A percentile compares a stretch with the other conserved stretches of the same genome.
Conservation (phyloP, 179 eudicot species). For the Sideroxylon spinosum region DNA sequence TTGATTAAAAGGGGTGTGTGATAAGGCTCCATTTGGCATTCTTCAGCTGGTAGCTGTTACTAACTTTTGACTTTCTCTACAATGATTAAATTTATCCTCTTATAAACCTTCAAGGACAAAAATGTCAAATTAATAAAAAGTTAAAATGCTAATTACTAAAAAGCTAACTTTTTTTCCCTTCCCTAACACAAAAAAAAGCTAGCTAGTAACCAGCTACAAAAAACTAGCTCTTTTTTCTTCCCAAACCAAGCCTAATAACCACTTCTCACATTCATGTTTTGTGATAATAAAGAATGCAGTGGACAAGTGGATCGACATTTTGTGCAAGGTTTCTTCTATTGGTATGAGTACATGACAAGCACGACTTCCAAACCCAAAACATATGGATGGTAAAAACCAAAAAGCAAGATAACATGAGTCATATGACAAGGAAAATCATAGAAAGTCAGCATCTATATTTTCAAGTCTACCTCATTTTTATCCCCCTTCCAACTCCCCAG, state of each 20-base stretch:
- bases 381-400: background rate
- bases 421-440: background rate
- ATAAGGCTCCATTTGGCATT: too few relatives aligned
- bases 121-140: too few relatives aligned
- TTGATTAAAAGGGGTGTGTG: background rate
- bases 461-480: background rate
- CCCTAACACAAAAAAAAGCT: too few relatives aligned
- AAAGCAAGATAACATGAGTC: background rate
- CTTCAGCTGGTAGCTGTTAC: too few relatives aligned
- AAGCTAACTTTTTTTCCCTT: too few relatives aligned
- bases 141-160: too few relatives aligned
- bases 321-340: background rate
- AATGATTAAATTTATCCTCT: too few relatives aligned
- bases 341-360: slow-evolving; percentile 2
- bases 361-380: background rate
- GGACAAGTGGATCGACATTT: background rate
- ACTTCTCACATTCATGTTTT: background rate
- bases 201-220: too few relatives aligned
- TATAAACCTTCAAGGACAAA: too few relatives aligned
- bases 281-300: background rate
- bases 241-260: too few relatives aligned
- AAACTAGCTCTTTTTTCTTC: too few relatives aligned
- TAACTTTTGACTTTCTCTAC: too few relatives aligned
- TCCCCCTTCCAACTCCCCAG: background rate
- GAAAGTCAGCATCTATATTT: background rate